Evolutionary conservation across 495 filamentous ascomycete species (phyloP), one percentile per base, ranked within the genome.

Genomic region (Bacidia rubella): DNA sequence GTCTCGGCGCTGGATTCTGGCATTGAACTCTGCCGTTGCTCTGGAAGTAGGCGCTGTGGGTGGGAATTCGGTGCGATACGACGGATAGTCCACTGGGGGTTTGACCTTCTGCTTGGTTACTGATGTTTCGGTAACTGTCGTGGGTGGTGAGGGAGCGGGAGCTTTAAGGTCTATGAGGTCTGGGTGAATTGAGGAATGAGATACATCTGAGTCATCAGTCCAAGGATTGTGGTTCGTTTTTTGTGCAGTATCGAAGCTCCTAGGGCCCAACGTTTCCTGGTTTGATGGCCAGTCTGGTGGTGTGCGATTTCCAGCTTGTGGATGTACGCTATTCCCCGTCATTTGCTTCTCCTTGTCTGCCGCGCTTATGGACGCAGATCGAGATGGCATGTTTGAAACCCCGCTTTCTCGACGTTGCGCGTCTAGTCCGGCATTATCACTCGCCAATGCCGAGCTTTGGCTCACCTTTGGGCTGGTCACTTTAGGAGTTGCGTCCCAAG

Each of bases 401-500:
- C 48, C 38, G 50, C 53, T 64, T 22, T 55, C 54, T 21, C 58
- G 57, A 32, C 48, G 53, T 19, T 47, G 10, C 24, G 61, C 55
- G 44, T 63, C 55, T 5, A 9, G 7, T 35, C 29, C 29, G 3
- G 49, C 57, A 47, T 60, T 61, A 12, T 49, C 55, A 40, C 52
- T 57, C 12, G 39, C 47, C 7, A 62, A 40, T 41, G n/a, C 44
- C 51, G 60, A 48, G 38, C 61, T 54, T 54, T 53, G 66, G 29
- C 38, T 58, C 25, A 51, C 53, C 59, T 53, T 58, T 20, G 60
- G 46, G 17, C 62, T 57, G 11, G 57, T 35, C 11, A 20, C 44
- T 46, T 70, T 69, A 24, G 71, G 70, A 29, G 72, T 68, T 54
- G 72, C 75, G 41, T 73, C 78, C 90, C 90, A 98, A 17, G 90